Percentiles rank a stretch among this genome's conserved stretches.
These are phyloP conservation scores for Hericium alpestre DNA, from an alignment of 768 basidiomycete species.

Conservation along the genomic window DNA sequence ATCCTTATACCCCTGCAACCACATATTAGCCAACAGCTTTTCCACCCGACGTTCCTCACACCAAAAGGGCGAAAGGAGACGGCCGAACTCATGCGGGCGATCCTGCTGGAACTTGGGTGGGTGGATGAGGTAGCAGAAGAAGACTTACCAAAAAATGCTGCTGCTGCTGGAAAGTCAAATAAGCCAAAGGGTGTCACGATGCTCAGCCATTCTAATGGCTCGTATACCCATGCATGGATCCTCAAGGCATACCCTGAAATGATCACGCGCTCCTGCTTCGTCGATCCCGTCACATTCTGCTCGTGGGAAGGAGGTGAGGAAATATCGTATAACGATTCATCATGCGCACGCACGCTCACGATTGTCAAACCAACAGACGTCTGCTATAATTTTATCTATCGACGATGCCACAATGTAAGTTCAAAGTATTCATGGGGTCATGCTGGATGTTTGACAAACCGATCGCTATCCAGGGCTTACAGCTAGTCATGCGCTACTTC, in stretches of 20 bases:
- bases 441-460: no score
- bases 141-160: slow-evolving; percentile 14
- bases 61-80: slow-evolving; percentile 60
- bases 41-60: slow-evolving; percentile 60
- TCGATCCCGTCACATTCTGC: slow-evolving; percentile 86
- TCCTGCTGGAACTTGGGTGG: slow-evolving; percentile 61
- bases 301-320: slow-evolving; percentile 83
- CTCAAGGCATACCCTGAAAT: slow-evolving; percentile 68
- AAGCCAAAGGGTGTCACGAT: slow-evolving; percentile 52
- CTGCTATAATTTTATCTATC: slow-evolving; percentile 86
- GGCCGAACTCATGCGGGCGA: slow-evolving; percentile 40
- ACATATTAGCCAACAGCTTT: slow-evolving; percentile 77
- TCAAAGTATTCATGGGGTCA: not conserved
- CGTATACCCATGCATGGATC: slow-evolving; percentile 83
- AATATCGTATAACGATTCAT: slow-evolving; percentile 5
- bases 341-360: not conserved
- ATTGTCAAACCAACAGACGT: slow-evolving; percentile 42
- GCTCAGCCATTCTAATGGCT: slow-evolving; percentile 84
- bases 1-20: slow-evolving; percentile 74
- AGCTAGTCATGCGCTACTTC: slow-evolving; percentile 79
- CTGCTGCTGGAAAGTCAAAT: not conserved
- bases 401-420: slow-evolving; percentile 51
- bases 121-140: slow-evolving; percentile 22
- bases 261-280: slow-evolving; percentile 70
- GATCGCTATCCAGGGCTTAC: slow-evolving; percentile 42